Evolutionary conservation across 1,284 basidiomycete genomes (phyloP).

Genomic region (Microbotryum lychnidis-dioicae): DNA sequence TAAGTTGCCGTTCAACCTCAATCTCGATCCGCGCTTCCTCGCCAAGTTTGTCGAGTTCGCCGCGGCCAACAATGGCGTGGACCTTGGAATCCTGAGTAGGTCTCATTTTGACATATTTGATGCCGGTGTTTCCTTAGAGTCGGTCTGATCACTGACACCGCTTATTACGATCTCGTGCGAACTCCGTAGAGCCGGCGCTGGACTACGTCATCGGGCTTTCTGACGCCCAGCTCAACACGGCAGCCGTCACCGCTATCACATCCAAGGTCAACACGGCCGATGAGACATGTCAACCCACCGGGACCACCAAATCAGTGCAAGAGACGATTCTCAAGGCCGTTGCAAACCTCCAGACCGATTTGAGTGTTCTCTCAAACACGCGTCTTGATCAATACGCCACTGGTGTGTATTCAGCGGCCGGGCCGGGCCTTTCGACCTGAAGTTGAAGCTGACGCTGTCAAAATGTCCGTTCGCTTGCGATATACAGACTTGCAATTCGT

Average conservation of each 20-base stretch:
- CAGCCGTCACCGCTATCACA: conserved; percentile 25
- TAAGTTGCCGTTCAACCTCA: conserved; percentile 56
- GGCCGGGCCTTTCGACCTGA: neutral
- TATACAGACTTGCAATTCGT: conserved; percentile 48
- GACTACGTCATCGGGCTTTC: conserved; percentile 35
- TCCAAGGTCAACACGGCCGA: conserved; percentile 34
- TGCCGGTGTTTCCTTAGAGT: conserved; percentile 40
- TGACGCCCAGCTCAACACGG: conserved; percentile 18
- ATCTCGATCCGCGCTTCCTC: conserved; percentile 56
- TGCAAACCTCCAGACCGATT: conserved; percentile 52
- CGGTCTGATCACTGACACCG: conserved; percentile 43
- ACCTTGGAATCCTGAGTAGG: conserved; percentile 56
- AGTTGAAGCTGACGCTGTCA: too few species aligned
- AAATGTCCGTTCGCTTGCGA: neutral
- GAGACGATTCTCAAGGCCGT: conserved; percentile 57
- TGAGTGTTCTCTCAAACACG: conserved; percentile 39
- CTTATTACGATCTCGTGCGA: neutral
- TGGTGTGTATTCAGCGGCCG: neutral
- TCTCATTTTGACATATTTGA: conserved; percentile 45
- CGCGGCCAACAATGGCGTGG: conserved; percentile 51
- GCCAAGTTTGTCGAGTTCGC: conserved; percentile 53
- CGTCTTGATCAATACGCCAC: conserved; percentile 46
- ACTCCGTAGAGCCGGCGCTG: conserved; percentile 31
- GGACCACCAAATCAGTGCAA: conserved; percentile 46
- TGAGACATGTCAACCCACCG: conserved; percentile 42